These are phyloP conservation scores for Eucommia ulmoides DNA, from an alignment of 257 asterid species.

Conservation along the genomic window DNA sequence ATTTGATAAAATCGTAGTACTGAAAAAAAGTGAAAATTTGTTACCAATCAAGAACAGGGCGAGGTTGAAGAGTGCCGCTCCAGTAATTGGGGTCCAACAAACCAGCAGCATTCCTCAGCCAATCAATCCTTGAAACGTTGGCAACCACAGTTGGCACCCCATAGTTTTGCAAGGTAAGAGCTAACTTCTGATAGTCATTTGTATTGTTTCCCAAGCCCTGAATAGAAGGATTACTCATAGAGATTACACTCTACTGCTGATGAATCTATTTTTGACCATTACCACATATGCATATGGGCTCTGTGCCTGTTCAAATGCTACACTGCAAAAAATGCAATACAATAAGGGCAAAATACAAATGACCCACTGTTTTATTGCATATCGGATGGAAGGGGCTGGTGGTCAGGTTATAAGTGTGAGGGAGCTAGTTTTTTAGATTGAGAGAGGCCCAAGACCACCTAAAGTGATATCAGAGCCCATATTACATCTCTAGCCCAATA, in stretches of 20 bases:
- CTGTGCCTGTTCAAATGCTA: not conserved
- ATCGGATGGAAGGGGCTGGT: too few relatives aligned
- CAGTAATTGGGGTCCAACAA: constrained; percentile 74
- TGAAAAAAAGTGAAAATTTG: not conserved
- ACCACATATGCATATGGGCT: not conserved
- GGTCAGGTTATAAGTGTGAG: too few relatives aligned
- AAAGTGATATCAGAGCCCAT: too few relatives aligned
- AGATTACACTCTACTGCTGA: not conserved
- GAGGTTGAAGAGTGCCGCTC: constrained; percentile 82
- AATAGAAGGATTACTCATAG: constrained; percentile 1
- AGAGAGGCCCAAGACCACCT: too few relatives aligned
- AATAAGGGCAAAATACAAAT: too few relatives aligned
- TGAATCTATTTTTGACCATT: not conserved
- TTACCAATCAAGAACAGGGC: constrained; percentile 92
- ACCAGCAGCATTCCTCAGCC: constrained; percentile 96
- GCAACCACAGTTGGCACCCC: constrained; percentile 65
- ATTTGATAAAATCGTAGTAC: too few relatives aligned
- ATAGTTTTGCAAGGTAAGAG: constrained; percentile 48
- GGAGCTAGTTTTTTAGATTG: too few relatives aligned
- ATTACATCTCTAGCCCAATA: too few relatives aligned
- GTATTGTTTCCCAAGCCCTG: constrained; percentile 91
- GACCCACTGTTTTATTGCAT: too few relatives aligned
- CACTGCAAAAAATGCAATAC: not conserved
- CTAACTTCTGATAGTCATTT: constrained; percentile 57
- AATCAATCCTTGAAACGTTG: constrained; percentile 78